Evolutionary conservation across 1,139 yeast genomes (phyloP).

Genomic region (Hyphopichia pseudoburtonii): DNA sequence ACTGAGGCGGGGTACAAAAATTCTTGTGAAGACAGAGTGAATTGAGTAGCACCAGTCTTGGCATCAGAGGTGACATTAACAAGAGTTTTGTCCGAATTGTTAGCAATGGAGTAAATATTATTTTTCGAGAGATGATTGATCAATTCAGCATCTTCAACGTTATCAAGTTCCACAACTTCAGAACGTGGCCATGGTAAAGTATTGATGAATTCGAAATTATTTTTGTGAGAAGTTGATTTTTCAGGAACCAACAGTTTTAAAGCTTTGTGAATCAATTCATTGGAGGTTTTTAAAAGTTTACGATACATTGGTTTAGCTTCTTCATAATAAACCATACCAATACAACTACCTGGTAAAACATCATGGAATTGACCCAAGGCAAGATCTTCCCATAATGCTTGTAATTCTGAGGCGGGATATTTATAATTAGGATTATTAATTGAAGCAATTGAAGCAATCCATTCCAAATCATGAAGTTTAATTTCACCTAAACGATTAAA

Average conservation of each 20-base stretch:
- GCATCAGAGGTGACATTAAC: constrained; percentile 13
- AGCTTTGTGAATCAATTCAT: constrained; percentile 53
- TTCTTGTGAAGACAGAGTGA: constrained; percentile 15
- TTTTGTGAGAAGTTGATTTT: constrained; percentile 3
- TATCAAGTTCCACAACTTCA: constrained; percentile 45
- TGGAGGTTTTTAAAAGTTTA: constrained; percentile 53
- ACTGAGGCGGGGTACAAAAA: constrained; percentile 52
- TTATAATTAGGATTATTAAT: constrained; percentile 49
- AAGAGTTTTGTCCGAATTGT: constrained; percentile 3
- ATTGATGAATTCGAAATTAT: constrained; percentile 33
- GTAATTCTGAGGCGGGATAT: constrained; percentile 71
- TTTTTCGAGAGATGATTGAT: not conserved
- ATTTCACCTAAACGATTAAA: constrained; percentile 79
- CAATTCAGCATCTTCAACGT: constrained; percentile 8
- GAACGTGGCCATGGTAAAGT: constrained; percentile 71
- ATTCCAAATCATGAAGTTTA: constrained; percentile 81
- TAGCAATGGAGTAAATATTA: not conserved
- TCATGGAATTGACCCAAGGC: constrained; percentile 94
- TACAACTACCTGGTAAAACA: constrained; percentile 94
- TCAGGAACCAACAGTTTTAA: constrained; percentile 24
- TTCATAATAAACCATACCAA: constrained; percentile 87
- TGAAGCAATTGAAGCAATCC: constrained; percentile 75
- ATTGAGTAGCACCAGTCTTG: constrained; percentile 9
- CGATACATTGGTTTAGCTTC: constrained; percentile 85
- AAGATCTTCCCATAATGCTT: constrained; percentile 81